Evolutionary conservation across 2,329 filamentous ascomycete genomes (phyloP).

Genomic region (Phaeosphaeria sp.): DNA sequence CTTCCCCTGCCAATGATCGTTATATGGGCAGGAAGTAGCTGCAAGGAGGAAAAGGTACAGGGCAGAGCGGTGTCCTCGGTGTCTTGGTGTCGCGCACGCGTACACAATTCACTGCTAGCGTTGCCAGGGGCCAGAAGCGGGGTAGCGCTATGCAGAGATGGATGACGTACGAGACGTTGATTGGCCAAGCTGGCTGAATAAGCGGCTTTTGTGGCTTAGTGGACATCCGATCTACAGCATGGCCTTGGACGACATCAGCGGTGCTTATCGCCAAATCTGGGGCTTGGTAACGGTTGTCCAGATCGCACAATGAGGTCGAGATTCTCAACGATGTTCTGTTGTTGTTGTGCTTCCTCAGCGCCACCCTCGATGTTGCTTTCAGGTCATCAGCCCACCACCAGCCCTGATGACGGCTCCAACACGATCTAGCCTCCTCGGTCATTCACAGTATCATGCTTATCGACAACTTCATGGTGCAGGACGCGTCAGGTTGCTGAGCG

Average conservation of each 20-base stretch:
- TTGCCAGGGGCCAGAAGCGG: constrained; percentile 1
- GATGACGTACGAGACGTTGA: not conserved
- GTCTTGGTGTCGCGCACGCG: constrained; percentile 6
- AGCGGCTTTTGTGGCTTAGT: constrained; percentile 3
- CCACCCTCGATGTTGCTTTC: not conserved
- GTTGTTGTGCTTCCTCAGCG: not conserved
- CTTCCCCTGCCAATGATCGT: constrained; percentile 10
- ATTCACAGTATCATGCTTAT: not conserved
- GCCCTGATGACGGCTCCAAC: not conserved
- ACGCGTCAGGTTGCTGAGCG: not conserved
- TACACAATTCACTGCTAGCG: not conserved
- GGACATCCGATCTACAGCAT: constrained; percentile 3
- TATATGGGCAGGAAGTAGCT: constrained; percentile 5
- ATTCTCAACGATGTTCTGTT: not conserved
- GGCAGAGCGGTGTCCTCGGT: constrained; percentile 20
- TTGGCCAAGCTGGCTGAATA: constrained; percentile 7
- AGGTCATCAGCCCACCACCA: not conserved
- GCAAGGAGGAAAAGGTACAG: constrained; percentile 7
- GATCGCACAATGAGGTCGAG: not conserved
- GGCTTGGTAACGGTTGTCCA: not conserved
- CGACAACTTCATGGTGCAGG: not conserved
- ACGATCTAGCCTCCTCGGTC: not conserved
- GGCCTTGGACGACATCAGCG: constrained; percentile 8
- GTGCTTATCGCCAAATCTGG: not conserved
- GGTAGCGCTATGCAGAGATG: constrained; percentile 3